Evolutionary conservation across 2,329 filamentous ascomycete species (phyloP).

Genomic region (Cladosporium oxysporum): DNA sequence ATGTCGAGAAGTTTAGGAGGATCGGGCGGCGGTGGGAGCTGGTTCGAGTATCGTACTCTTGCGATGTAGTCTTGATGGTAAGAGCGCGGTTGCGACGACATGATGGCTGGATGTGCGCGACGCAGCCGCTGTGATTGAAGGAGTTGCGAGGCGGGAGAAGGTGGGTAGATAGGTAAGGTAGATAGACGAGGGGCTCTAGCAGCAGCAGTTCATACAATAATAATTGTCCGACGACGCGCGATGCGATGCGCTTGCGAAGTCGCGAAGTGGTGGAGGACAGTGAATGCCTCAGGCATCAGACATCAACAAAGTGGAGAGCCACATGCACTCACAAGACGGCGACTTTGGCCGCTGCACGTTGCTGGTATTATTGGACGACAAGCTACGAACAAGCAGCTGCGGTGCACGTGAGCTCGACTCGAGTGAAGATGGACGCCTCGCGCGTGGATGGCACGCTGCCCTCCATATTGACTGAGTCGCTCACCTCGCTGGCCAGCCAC

Average conservation of each 20-base stretch:
- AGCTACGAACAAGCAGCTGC: constrained; percentile 1
- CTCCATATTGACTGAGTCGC: constrained; percentile 9
- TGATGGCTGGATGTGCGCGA: not conserved
- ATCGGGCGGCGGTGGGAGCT: constrained; percentile 88
- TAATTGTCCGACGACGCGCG: constrained; percentile 2
- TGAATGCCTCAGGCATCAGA: constrained; percentile 8
- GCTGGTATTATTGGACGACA: constrained; percentile 15
- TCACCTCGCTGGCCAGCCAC: constrained; percentile 11
- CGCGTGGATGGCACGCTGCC: constrained; percentile 8
- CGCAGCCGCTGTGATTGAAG: not conserved
- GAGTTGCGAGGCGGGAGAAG: not conserved
- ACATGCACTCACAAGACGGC: not conserved
- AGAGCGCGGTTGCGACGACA: constrained; percentile 34
- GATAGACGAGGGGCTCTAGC: not conserved
- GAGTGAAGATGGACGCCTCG: constrained; percentile 15
- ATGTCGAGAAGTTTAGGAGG: constrained; percentile 97
- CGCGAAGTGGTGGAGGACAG: not conserved
- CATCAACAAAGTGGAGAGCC: not conserved
- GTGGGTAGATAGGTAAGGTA: not conserved
- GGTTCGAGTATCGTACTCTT: constrained; percentile 92
- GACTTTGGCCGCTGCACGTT: constrained; percentile 10
- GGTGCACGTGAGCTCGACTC: constrained; percentile 4
- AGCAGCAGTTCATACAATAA: not conserved
- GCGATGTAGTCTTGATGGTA: constrained; percentile 97
- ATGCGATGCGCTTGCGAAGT: constrained; percentile 13